These are phyloP conservation scores for Flaveria linearis DNA, from an alignment of 129 eudicot genomes.

Conservation along the genomic window DNA sequence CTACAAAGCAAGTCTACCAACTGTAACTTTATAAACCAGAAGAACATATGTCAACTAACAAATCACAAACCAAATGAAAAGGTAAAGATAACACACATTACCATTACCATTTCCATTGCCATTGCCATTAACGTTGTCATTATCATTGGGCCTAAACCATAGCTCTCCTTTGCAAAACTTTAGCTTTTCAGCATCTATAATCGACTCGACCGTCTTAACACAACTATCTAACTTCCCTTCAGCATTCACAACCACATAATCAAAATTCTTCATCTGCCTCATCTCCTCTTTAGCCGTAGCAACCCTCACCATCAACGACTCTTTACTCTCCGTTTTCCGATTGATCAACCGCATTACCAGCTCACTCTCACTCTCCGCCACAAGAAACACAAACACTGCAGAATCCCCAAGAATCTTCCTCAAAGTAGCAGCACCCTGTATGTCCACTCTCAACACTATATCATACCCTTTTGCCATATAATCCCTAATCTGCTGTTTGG, in stretches of 20 bases:
- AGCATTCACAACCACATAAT: slow-evolving; percentile 81
- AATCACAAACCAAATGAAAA: slow-evolving; percentile 7
- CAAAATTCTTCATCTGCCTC: slow-evolving; percentile 69
- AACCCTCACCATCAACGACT: slow-evolving; percentile 80
- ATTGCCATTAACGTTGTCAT: neutral
- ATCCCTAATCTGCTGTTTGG: slow-evolving; percentile 67
- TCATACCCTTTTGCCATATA: slow-evolving; percentile 67
- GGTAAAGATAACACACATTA: neutral
- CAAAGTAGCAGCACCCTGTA: slow-evolving; percentile 78
- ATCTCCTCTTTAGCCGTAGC: slow-evolving; percentile 54
- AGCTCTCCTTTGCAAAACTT: slow-evolving; percentile 51
- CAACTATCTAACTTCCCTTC: slow-evolving; percentile 56
- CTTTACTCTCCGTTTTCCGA: slow-evolving; percentile 79
- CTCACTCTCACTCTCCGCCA: no score
- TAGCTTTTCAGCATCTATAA: slow-evolving; percentile 92
- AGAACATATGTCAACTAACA: neutral
- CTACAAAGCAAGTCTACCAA: neutral
- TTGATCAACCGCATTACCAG: slow-evolving; percentile 48
- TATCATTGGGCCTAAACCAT: slow-evolving; percentile 30
- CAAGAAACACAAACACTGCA: no score
- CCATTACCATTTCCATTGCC: neutral
- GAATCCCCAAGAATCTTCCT: slow-evolving; percentile 35
- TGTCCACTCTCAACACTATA: slow-evolving; percentile 82
- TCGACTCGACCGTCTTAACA: slow-evolving; percentile 67
- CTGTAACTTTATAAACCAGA: neutral